Conservation (phyloP, 192 early-diverging fungal species). For the Backusella australiensis region DNA sequence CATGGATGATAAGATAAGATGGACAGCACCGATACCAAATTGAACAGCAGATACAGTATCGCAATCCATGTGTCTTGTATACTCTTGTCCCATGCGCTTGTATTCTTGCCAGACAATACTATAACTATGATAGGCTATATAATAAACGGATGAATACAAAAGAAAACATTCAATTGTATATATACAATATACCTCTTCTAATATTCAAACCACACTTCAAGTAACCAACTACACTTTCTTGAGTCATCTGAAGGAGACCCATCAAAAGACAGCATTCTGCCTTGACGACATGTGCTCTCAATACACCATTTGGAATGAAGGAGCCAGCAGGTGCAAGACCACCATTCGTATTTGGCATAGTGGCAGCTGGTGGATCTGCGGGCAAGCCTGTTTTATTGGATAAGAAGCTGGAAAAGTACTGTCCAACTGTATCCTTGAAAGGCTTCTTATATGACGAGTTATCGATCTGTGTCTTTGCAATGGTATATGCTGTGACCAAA, state of each 20-base stretch:
- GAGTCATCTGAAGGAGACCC: constrained; percentile 44
- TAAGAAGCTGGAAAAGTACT: constrained; percentile 39
- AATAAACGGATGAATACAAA: not conserved
- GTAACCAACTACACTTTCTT: constrained; percentile 51
- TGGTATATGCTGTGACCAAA: constrained; percentile 36
- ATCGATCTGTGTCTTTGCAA: constrained; percentile 50
- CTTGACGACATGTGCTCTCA: constrained; percentile 50
- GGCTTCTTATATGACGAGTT: constrained; percentile 39
- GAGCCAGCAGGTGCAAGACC: constrained; percentile 9
- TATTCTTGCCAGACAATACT: constrained; percentile 54
- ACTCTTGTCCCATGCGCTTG: constrained; percentile 50
- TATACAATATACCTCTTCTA: constrained; percentile 39
- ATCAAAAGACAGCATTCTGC: constrained; percentile 50
- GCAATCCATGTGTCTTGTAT: constrained; percentile 44
- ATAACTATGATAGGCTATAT: constrained; percentile 51
- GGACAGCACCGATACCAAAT: constrained; percentile 45
- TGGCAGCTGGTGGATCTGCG: constrained; percentile 3
- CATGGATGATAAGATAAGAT: constrained; percentile 32
- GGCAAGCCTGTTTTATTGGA: constrained; percentile 29
- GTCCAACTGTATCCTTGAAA: constrained; percentile 23
- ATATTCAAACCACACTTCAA: constrained; percentile 52
- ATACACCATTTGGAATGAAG: constrained; percentile 47
- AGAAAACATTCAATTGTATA: not conserved
- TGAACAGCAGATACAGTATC: constrained; percentile 54
- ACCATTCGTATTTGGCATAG: not conserved